Conservation (phyloP, 148 eudicot species). For the Chenopodium album region DNA sequence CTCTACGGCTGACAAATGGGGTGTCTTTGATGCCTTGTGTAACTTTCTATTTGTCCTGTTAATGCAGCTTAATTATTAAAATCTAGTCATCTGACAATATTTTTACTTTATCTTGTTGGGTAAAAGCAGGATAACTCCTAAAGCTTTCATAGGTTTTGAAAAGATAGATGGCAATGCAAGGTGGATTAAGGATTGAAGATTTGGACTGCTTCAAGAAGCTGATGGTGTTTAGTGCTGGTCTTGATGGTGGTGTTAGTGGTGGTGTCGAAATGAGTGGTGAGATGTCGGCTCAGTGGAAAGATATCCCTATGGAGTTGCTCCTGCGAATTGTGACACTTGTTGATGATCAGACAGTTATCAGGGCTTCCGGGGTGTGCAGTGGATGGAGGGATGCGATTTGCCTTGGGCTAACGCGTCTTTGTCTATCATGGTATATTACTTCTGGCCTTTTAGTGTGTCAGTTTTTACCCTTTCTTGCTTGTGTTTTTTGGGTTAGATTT, state of each 20-base stretch:
- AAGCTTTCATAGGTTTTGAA: conserved; percentile 9
- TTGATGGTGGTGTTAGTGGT: conserved; percentile 25
- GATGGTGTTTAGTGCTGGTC: conserved; percentile 52
- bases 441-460: background rate
- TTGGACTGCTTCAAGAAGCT: conserved; percentile 61
- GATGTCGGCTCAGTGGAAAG: conserved; percentile 66
- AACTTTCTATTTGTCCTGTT: conserved; percentile 9
- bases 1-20: conserved; percentile 31
- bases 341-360: conserved; percentile 76
- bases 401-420: conserved; percentile 66
- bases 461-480: background rate
- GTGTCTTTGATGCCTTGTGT: background rate
- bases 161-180: conserved; percentile 36
- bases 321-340: conserved; percentile 67
- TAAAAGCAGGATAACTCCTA: conserved; percentile 7
- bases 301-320: conserved; percentile 87
- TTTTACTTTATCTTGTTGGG: conserved; percentile 21
- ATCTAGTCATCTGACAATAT: conserved; percentile 6
- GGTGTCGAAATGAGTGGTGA: conserved; percentile 33
- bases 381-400: conserved; percentile 93
- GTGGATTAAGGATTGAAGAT: conserved; percentile 44
- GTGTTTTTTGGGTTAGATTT: background rate
- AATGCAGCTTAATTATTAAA: conserved; percentile 4
- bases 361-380: conserved; percentile 74
- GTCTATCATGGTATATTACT: conserved; percentile 74